Conservation (phyloP, 208 protist genomes). For the Trypanosoma conorhini region DNA sequence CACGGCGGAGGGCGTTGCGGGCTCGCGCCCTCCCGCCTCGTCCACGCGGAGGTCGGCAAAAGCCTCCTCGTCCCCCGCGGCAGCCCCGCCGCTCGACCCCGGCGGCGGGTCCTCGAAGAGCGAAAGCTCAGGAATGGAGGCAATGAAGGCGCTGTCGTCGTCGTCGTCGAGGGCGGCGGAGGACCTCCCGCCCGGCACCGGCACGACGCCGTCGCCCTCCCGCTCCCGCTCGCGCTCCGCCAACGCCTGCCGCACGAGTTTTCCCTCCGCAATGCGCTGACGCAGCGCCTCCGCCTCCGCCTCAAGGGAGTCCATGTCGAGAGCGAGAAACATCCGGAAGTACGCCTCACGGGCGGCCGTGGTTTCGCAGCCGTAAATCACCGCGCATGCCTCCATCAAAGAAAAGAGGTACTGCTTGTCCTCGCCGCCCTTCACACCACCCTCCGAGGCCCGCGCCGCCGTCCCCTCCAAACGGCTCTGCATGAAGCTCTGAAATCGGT, state of each 20-base stretch:
- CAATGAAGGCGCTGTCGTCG: slow-evolving; percentile 23
- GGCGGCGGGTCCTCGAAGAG: slow-evolving; percentile 11
- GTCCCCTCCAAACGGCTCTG: slow-evolving; percentile 31
- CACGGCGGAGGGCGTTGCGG: background rate
- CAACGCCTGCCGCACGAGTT: slow-evolving; percentile 22
- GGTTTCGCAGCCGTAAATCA: slow-evolving; percentile 82
- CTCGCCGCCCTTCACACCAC: slow-evolving; percentile 16
- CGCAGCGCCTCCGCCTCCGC: slow-evolving; percentile 48
- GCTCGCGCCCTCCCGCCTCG: background rate
- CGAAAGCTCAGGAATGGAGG: slow-evolving; percentile 24
- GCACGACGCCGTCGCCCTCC: background rate
- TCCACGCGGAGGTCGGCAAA: background rate
- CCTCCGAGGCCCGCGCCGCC: background rate
- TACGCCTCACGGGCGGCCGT: slow-evolving; percentile 59
- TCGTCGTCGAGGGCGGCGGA: slow-evolving; percentile 6
- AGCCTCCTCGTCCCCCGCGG: background rate
- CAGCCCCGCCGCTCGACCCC: background rate
- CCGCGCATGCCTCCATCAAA: slow-evolving; percentile 86
- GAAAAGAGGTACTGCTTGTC: slow-evolving; percentile 76
- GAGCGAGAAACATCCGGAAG: slow-evolving; percentile 58
- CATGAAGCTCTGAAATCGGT: slow-evolving; percentile 85
- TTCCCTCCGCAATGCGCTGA: slow-evolving; percentile 38
- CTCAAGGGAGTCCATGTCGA: slow-evolving; percentile 74
- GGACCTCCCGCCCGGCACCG: background rate
- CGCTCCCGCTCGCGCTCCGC: background rate